A percentile compares a stretch with the other conserved stretches of the same genome.
Evolutionary conservation across 148 eudicot species (phyloP).

Genomic region (Rhododendron ferrugineum): DNA sequence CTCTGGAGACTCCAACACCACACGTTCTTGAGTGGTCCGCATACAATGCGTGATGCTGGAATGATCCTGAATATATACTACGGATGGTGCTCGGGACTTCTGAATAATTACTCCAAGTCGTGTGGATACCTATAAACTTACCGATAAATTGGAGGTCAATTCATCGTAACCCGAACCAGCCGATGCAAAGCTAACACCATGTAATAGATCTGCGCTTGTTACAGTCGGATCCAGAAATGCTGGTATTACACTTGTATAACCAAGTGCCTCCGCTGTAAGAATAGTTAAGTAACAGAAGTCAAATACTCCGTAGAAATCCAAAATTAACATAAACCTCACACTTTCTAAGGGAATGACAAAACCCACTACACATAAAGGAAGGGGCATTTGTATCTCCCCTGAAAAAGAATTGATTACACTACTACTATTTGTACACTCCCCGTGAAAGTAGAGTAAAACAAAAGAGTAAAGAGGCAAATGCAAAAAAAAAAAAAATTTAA

Average conservation of each 20-base stretch:
- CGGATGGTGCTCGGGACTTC: too few species aligned
- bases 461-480: too few species aligned
- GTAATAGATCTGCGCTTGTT: slow-evolving; percentile 14
- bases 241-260: slow-evolving; percentile 20
- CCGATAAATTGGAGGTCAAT: slow-evolving; percentile 33
- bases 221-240: slow-evolving; percentile 37
- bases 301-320: neutral
- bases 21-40: too few species aligned
- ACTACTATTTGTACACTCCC: too few species aligned
- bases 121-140: neutral
- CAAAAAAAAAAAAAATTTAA: too few species aligned
- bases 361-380: too few species aligned
- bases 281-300: neutral
- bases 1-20: too few species aligned
- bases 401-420: too few species aligned
- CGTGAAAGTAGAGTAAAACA: too few species aligned
- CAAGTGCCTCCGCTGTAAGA: slow-evolving; percentile 37
- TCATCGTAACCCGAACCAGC: slow-evolving; percentile 56
- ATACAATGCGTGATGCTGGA: too few species aligned
- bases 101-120: neutral
- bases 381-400: too few species aligned
- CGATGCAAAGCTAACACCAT: slow-evolving; percentile 50
- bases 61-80: too few species aligned
- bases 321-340: neutral
- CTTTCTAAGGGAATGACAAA: neutral